phyloP scores from a whole-genome alignment of 2,329 filamentous ascomycete genomes.

The Myriosclerotinia duriaeana region DNA sequence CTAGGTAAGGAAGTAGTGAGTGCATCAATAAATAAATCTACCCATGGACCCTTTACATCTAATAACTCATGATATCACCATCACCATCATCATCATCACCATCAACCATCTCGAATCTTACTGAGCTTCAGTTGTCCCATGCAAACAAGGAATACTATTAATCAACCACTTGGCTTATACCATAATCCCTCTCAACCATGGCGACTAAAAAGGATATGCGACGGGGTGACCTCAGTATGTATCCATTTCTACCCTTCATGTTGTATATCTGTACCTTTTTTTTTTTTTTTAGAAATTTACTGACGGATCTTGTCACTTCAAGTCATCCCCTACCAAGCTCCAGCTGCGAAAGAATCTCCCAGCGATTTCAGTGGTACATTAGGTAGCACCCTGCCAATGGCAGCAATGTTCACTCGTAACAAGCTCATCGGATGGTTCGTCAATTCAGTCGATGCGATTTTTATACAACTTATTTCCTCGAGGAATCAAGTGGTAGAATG shows the following conservation, averaged over 20 bases:
- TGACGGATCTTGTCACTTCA: constrained; percentile 23
- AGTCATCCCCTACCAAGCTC: constrained; percentile 90
- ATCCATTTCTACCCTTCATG: constrained; percentile 14
- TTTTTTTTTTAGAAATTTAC: neutral
- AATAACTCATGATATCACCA: too few relatives aligned
- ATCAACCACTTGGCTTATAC: neutral
- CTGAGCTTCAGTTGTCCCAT: neutral
- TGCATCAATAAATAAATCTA: too few relatives aligned
- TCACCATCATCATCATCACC: neutral
- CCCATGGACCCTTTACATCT: too few relatives aligned
- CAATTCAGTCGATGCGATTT: constrained; percentile 1
- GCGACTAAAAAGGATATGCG: constrained; percentile 68
- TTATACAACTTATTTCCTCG: neutral
- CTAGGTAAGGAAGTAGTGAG: too few relatives aligned
- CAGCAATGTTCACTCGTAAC: constrained; percentile 90
- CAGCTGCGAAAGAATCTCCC: constrained; percentile 61
- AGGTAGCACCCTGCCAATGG: constrained; percentile 86
- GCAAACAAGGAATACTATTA: neutral
- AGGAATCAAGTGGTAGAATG: neutral
- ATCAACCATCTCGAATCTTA: neutral
- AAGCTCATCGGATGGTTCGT: constrained; percentile 69
- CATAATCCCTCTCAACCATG: constrained; percentile 47
- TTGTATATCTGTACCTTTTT: neutral
- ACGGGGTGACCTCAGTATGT: constrained; percentile 68
- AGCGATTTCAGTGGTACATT: constrained; percentile 70